Evolutionary conservation across 1,139 yeast genomes (phyloP).

Genomic region (Pichiaceae sp.): DNA sequence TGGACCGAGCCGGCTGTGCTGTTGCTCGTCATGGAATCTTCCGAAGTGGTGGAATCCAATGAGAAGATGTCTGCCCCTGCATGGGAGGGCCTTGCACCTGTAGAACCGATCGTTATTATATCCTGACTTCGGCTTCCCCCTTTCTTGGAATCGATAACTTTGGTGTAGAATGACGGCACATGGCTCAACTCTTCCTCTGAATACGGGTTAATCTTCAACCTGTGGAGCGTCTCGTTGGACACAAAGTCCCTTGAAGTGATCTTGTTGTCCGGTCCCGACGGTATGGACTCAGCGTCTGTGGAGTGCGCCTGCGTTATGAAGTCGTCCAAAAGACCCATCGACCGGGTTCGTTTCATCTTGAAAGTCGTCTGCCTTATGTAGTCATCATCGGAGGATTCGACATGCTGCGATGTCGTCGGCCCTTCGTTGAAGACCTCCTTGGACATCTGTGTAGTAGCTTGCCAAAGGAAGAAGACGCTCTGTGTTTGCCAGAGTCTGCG

Average conservation of each 20-base stretch:
- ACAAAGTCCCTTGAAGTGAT: slow-evolving; percentile 21
- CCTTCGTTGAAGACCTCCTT: slow-evolving; percentile 27
- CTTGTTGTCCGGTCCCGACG: slow-evolving; percentile 8
- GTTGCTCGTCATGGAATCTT: slow-evolving; percentile 17
- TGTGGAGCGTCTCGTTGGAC: slow-evolving; percentile 21
- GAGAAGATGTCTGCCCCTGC: slow-evolving; percentile 13
- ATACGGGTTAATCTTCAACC: slow-evolving; percentile 16
- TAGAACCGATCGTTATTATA: too few relatives aligned
- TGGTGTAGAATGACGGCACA: slow-evolving; percentile 17
- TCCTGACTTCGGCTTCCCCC: too few relatives aligned
- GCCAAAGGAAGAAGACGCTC: too few relatives aligned
- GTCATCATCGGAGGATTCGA: slow-evolving; percentile 64
- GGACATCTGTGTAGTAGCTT: slow-evolving; percentile 14
- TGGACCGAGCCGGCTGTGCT: slow-evolving; percentile 12
- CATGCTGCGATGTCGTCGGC: slow-evolving; percentile 31
- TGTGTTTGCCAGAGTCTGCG: too few relatives aligned
- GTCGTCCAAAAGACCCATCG: slow-evolving; percentile 74
- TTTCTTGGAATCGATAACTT: background rate
- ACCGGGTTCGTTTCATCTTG: slow-evolving; percentile 73
- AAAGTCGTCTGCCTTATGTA: slow-evolving; percentile 69
- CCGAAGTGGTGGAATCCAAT: slow-evolving; percentile 19
- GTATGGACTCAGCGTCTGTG: slow-evolving; percentile 5
- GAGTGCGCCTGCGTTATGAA: slow-evolving; percentile 32
- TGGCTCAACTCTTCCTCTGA: slow-evolving; percentile 9
- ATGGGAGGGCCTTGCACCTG: too few relatives aligned